Conservation (phyloP, 176 grass and related monocot species). For the Zoysia japonica region DNA sequence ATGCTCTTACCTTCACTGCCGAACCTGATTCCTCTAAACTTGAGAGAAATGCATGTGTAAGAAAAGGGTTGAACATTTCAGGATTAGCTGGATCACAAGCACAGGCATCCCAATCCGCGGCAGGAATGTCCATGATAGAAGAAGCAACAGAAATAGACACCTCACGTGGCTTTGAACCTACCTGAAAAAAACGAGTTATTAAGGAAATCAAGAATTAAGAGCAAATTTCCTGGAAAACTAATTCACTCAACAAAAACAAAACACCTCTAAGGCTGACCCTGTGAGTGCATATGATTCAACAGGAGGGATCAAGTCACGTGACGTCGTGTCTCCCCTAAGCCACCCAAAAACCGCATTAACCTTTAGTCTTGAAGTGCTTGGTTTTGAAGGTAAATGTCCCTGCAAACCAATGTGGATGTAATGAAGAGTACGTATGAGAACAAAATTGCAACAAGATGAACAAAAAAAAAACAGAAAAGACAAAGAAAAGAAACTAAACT, state of each 20-base stretch:
- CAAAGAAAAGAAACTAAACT: constrained; percentile 1
- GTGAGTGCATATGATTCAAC: constrained; percentile 65
- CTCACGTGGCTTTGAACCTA: constrained; percentile 44
- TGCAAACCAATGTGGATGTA: constrained; percentile 27
- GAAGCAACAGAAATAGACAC: constrained; percentile 65
- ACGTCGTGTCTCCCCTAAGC: constrained; percentile 41
- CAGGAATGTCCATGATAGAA: constrained; percentile 80
- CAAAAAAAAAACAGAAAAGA: not conserved
- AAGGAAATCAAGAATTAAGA: constrained; percentile 32
- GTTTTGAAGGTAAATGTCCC: constrained; percentile 30
- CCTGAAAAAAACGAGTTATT: constrained; percentile 48
- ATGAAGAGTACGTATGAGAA: constrained; percentile 9
- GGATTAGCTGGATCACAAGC: constrained; percentile 58
- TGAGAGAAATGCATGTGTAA: constrained; percentile 87
- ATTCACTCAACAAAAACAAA: constrained; percentile 43
- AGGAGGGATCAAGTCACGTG: constrained; percentile 56
- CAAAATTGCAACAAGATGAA: not conserved
- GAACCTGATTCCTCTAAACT: constrained; percentile 93
- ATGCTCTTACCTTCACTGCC: constrained; percentile 63
- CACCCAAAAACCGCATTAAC: constrained; percentile 75
- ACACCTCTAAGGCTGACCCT: constrained; percentile 70
- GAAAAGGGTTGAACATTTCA: constrained; percentile 78
- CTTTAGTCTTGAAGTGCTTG: constrained; percentile 36
- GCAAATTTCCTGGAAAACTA: constrained; percentile 22
- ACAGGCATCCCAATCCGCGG: constrained; percentile 84